Evolutionary conservation across 1,284 basidiomycete species (phyloP), one percentile per base, ranked within the genome.

Genomic region (Apiotrichum montevideense): DNA sequence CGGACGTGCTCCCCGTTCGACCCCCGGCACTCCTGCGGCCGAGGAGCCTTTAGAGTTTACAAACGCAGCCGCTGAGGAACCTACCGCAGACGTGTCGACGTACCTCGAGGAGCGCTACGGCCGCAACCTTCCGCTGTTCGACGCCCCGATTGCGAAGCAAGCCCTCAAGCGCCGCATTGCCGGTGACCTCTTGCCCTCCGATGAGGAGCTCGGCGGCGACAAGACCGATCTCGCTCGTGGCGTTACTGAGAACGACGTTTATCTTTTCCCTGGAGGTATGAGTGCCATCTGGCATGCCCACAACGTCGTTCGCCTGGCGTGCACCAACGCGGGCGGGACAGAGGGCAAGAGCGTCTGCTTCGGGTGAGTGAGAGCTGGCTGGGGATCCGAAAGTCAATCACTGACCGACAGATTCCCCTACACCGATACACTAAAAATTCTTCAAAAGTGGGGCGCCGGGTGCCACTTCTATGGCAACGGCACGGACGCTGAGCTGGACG

Each of bases 391-490:
- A 21, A 21, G 21, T 21, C 21, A 21, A 21, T 21, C 21, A 34
- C 48, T 32, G 29, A 45, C 44, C 7, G 3, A 14, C 39, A 50
- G 50, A 15, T 99, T 98, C 76, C 89, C 94, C 0, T 99, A 98
- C 75, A 91, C 87, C 8, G 96, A 98, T 74, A 98, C 95, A n/a
- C 82, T 97, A 59, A 98, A 98, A 77, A 85, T 96, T 45, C 80
- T 99, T 4, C 81, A 95, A 65, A 98, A 99, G 76, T 98, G 94
- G 91, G 96, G 96, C 1, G 89, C 90, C 1, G 96, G 96, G 0
- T 92, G 87, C 65, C 82, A 91, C 73, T 96, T 98, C 79, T 83
- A 90, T 58, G 95, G 94, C 3, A 80, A 84, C 60, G 95, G 95
- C 1, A 77, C 86, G 5, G 85, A 88, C 57, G 73, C 80, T 3